Evolutionary conservation across 192 early-diverging fungal species (phyloP), one percentile per base, ranked within the genome.

Genomic region (Bifiguratus adelaidae): DNA sequence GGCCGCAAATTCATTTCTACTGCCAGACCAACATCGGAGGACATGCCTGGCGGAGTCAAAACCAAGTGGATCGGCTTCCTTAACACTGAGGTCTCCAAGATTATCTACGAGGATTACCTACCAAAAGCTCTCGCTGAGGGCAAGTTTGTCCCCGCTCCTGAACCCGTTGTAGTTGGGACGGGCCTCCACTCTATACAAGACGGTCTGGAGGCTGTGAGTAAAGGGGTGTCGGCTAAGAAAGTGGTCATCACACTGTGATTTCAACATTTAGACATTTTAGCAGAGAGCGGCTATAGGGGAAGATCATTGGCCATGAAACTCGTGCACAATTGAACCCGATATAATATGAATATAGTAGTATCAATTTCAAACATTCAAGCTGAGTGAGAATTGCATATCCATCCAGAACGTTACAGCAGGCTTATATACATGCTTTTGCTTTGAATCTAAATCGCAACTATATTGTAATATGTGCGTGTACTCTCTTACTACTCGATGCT

Each of bases 151-250:
- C 6, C 23, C 22, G 42, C 42, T 12, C 42, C 42, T 1, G 42
- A 44, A 4, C 19, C 42, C 9, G 42, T 27, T 3, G 22, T 44
- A 15, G 23, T 44, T 25, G 42, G 42, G 2, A 23, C 25, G 13
- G 42, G 42, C 29, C 42, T 44, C 24, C 24, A 44, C 13, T 3
- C 12, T 7, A 12, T 44, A 15, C 42, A 44, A 4, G 11, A 24
- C 20, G 42, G 22, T 27, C 16, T 44, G 3, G 42, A 44, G 3
- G 18, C 42, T 44, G 2, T 44, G 16, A 4, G 8, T 15, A 44
- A 44, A 2, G 42, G 42, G 0, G 42, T 44, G 7, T 44, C 42
- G 3, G 42, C 42, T 22, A 44, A 44, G 13, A 44, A 44, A 15
- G 18, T 44, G 15, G 42, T 44, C 1, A 6, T 44, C 18, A 44